Evolutionary conservation across 805 yeast species (phyloP).

Genomic region (Nakazawaea wyomingensis): DNA sequence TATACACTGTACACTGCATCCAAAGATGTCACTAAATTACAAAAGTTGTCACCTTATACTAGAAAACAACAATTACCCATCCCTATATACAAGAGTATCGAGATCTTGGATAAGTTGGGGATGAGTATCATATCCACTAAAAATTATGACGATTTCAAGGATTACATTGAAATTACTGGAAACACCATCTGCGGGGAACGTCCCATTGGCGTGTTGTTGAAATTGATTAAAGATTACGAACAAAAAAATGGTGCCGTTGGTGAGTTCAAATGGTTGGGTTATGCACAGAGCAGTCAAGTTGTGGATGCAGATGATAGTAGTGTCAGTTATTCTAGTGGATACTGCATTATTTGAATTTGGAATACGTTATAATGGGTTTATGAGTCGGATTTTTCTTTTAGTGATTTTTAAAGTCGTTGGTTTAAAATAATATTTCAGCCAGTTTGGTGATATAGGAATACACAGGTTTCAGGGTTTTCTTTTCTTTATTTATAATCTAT

Average conservation of each 20-base stretch:
- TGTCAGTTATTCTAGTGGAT: slow-evolving; percentile 90
- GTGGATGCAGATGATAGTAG: slow-evolving; percentile 53
- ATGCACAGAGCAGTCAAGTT: slow-evolving; percentile 68
- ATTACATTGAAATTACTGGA: slow-evolving; percentile 64
- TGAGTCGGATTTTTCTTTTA: background rate
- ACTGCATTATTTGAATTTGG: slow-evolving; percentile 15
- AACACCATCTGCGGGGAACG: slow-evolving; percentile 93
- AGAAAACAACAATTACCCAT: slow-evolving; percentile 15
- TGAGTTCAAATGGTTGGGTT: slow-evolving; percentile 66
- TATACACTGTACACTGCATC: slow-evolving; percentile 47
- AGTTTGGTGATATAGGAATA: too few species aligned
- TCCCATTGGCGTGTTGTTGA: slow-evolving; percentile 65
- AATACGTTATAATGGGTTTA: too few species aligned
- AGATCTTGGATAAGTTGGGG: slow-evolving; percentile 62
- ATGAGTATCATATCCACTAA: slow-evolving; percentile 59
- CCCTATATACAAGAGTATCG: slow-evolving; percentile 71
- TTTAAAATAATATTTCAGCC: too few species aligned
- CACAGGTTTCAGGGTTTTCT: background rate
- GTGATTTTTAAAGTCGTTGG: background rate
- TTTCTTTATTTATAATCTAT: too few species aligned
- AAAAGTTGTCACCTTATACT: slow-evolving; percentile 3
- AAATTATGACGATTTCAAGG: slow-evolving; percentile 52
- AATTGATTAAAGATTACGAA: slow-evolving; percentile 38
- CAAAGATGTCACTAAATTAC: slow-evolving; percentile 21
- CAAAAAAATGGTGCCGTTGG: slow-evolving; percentile 19